Evolutionary conservation across 495 filamentous ascomycete species (phyloP), one percentile per base, ranked within the genome.

Genomic region (Lasiosphaeris hirsuta): DNA sequence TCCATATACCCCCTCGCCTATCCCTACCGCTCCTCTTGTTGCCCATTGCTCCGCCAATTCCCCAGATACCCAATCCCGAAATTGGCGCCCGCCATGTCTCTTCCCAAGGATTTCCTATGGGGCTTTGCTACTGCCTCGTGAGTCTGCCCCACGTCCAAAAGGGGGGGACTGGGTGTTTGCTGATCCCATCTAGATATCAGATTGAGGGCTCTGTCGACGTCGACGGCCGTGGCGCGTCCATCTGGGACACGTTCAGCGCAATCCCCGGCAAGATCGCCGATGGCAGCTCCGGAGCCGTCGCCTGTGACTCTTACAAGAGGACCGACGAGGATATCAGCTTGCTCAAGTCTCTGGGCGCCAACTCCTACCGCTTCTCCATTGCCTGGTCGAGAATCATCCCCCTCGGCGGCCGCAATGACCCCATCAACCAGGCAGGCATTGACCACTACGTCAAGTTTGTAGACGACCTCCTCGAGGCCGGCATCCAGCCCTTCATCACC

Each of bases 111-210:
- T 68, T 92, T 92, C 68, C 68, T 89, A 57, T 92, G 89, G 89
- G 89, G 88, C 52, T 93, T 89, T 70, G 87, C 89, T 60, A 93
- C 88, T 39, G 88, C 88, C 59, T 80, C 83, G 86, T 89, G 66
- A 72, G 78, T 78, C 57, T 56, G 47, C 23, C 23, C 30, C 17
- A 18, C 39, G 10, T 36, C 44, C 4, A 14, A n/a, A 18, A 14
- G 49, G 41, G 8, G 35, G 4, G 2, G 17, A 5, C 11, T 14
- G 50, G 15, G 17, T 30, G 36, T 10, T 10, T 10, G 23, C 39
- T 56, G 18, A 49, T 39, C 38, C 38, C 14, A 15, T 38, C 1
- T 62, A 88, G 86, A 60, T 90, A 89, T 75, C 88, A 92, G 68
- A 86, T 90, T 59, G 88, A 90, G 75, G 88, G 88, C 49, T 85